phyloP scores from a whole-genome alignment of 2,329 filamentous ascomycete species.

The Aureobasidium sp. region DNA sequence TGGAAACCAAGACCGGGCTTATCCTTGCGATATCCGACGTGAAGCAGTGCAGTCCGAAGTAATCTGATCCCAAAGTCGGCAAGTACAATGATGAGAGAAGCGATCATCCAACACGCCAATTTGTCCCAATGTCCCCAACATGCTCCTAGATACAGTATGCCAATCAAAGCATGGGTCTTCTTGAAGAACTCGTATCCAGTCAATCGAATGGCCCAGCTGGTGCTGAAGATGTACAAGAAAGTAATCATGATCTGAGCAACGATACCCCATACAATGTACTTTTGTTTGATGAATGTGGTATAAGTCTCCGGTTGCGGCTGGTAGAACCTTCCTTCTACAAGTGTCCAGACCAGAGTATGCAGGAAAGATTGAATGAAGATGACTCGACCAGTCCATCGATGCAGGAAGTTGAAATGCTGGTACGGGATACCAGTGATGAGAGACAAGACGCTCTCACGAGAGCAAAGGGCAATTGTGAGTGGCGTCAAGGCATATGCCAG shows the following conservation, averaged over 20 bases:
- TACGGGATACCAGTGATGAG: constrained; percentile 66
- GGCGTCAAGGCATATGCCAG: constrained; percentile 69
- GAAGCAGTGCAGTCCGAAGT: constrained; percentile 52
- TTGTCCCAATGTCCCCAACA: constrained; percentile 69
- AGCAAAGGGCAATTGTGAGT: constrained; percentile 59
- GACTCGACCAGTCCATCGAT: constrained; percentile 68
- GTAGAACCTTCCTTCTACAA: constrained; percentile 61
- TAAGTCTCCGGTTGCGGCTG: constrained; percentile 61
- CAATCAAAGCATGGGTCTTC: constrained; percentile 65
- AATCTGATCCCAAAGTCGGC: constrained; percentile 56
- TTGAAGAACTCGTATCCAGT: constrained; percentile 75
- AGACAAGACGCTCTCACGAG: constrained; percentile 62
- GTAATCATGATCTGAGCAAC: constrained; percentile 60
- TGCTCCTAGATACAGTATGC: constrained; percentile 66
- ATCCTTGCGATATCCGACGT: constrained; percentile 46
- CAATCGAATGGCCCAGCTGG: constrained; percentile 51
- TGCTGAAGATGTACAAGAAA: constrained; percentile 55
- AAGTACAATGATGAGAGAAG: constrained; percentile 57
- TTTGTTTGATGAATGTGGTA: constrained; percentile 51
- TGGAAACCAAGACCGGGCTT: constrained; percentile 45
- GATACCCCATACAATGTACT: constrained; percentile 67
- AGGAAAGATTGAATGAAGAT: constrained; percentile 61
- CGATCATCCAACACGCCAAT: constrained; percentile 61
- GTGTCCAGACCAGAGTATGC: constrained; percentile 64
- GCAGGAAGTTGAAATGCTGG: constrained; percentile 70